Percentiles rank a stretch among this genome's conserved stretches.
Conservation (phyloP, 306 rosid genomes). For the Geum urbanum region DNA sequence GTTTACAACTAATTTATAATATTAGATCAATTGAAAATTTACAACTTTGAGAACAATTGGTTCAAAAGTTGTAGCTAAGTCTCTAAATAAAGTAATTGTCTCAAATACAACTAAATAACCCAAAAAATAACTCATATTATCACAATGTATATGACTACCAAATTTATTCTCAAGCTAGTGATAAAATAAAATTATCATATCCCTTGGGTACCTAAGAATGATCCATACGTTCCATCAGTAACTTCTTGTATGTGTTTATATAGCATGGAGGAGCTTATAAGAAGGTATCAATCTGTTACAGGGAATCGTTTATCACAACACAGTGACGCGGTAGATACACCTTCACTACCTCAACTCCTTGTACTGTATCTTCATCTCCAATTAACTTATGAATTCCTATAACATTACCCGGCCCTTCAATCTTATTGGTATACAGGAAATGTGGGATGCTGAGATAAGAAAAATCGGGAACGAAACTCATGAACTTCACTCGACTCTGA, state of each 20-base stretch:
- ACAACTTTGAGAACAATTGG: too few relatives aligned
- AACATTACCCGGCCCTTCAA: neutral
- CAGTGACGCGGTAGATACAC: constrained; percentile 14
- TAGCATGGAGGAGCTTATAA: constrained; percentile 76
- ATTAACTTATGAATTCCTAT: neutral
- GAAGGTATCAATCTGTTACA: constrained; percentile 42
- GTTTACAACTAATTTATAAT: too few relatives aligned
- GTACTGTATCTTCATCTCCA: neutral
- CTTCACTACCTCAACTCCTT: neutral
- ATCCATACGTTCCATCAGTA: too few relatives aligned
- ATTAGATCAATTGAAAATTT: too few relatives aligned
- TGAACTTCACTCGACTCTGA: constrained; percentile 48
- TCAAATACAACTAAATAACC: too few relatives aligned
- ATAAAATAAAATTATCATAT: too few relatives aligned
- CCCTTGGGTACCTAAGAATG: too few relatives aligned
- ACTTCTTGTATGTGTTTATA: neutral
- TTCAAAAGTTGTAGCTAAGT: too few relatives aligned
- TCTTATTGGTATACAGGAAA: constrained; percentile 34
- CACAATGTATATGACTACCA: too few relatives aligned
- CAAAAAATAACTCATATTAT: too few relatives aligned
- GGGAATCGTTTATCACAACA: constrained; percentile 38
- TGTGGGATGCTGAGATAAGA: constrained; percentile 39
- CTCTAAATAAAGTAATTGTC: too few relatives aligned
- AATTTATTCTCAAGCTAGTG: too few relatives aligned
- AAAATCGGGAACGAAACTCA: constrained; percentile 44